Base-by-base conservation (phyloP, 768 basidiomycete species). In the Suillus bovinus region DNA sequence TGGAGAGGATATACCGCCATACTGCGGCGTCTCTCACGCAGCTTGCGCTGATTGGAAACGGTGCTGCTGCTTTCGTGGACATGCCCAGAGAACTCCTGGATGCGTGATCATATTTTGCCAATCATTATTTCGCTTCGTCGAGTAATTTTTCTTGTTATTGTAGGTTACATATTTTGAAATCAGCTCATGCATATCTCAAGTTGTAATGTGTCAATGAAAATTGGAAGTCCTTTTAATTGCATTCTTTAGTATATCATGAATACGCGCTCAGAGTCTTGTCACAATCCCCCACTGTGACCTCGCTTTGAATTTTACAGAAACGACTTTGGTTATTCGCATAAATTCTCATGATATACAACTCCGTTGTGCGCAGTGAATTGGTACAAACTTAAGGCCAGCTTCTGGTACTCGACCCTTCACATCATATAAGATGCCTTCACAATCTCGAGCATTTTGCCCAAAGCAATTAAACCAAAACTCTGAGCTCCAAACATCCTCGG, bases 1-100 rank as follows among this genome's bases (percentile, higher is more conserved):
- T 95, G 60, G 93, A 95, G 70, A 86, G 82, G 59, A 71, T 93
- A 59, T 94, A 90, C 72, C 85, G 92, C 39, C 92, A 92, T 65
- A 86, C 89, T 1, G 78, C 83, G 33, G 86, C 86, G 24, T 85
- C 84, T 66, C 76, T 94, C 22, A 76, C 80, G n/a, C 85, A 92
- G 66, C 84, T 94, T 14, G 92, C 88, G 7, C 70, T 89, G 47
- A 71, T 86, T 64, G 91, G 92, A 13, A 82, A 85, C 13, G 93
- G 93, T 14, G 77, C 84, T 34, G 93, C 93, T 34, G 91, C 90
- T 20, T 93, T 91, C 72, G 90, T 88, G 17, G 93, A 94, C 68
- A 83, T 93, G 79, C 78, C 82, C 33, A 87, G 82, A 68, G 92
- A 94, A 69, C 83, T 93, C 66, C 73, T 92, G 60, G 86, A 90